Percentiles rank a stretch among this genome's conserved stretches.
phyloP scores from a whole-genome alignment of 768 basidiomycete genomes.

The Tulasnella sp. region DNA sequence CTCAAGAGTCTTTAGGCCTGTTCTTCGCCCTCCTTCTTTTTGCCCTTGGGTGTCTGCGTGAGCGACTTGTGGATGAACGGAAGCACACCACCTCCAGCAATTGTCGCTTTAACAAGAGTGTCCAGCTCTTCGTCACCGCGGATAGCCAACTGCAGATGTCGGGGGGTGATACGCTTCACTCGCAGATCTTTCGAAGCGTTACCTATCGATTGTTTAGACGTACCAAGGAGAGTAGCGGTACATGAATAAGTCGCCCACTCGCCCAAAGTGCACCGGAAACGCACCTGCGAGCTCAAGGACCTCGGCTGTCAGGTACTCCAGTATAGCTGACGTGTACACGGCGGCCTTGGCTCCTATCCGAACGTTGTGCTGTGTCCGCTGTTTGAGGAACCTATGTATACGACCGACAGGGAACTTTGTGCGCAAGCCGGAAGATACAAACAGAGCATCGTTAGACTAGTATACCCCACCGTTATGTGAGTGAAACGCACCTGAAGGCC shows the following conservation, averaged over 20 bases:
- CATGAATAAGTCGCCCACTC: too few species aligned
- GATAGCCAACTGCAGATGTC: conserved; percentile 91
- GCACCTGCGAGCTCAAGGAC: conserved; percentile 89
- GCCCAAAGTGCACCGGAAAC: conserved; percentile 22
- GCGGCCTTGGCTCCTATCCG: conserved; percentile 97
- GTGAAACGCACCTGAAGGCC: conserved; percentile 59
- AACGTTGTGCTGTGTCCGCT: conserved; percentile 83
- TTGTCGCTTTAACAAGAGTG: conserved; percentile 83
- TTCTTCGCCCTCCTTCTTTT: not conserved
- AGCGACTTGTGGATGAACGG: conserved; percentile 84
- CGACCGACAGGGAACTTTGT: conserved; percentile 98
- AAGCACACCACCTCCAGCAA: conserved; percentile 78
- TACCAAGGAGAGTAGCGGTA: not conserved
- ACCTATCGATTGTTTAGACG: conserved; percentile 36
- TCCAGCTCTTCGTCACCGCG: conserved; percentile 98
- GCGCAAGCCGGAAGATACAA: too few species aligned
- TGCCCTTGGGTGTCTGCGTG: conserved; percentile 28
- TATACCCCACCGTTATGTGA: not conserved
- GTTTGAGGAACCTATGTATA: conserved; percentile 93
- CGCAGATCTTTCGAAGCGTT: conserved; percentile 97
- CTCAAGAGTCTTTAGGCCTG: not conserved
- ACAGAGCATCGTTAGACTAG: conserved; percentile 3
- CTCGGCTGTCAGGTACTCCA: conserved; percentile 94
- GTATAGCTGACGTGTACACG: conserved; percentile 89
- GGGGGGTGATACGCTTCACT: conserved; percentile 92